Base-by-base conservation (phyloP, 2,329 filamentous ascomycete genomes). In the Pestalotiopsis sp. region DNA sequence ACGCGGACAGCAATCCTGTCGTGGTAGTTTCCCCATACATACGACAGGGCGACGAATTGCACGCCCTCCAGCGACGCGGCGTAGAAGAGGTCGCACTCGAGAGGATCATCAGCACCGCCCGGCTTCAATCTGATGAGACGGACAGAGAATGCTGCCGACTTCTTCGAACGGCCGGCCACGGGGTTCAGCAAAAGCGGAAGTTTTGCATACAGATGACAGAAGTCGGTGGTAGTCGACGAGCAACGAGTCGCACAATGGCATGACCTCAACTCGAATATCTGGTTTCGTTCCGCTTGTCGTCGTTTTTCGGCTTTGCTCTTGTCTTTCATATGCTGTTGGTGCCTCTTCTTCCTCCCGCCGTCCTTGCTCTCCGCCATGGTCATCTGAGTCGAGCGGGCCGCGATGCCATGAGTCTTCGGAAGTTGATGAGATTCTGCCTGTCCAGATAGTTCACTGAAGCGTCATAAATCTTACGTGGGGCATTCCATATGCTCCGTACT, bases 81-180 rank as follows among this genome's bases (percentile, higher is more conserved):
- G 38, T 45, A 31, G 61, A 64, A 64, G 39, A 64, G 61, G 17
- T 64, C 61, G 38, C 61, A 64, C 38, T 64, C 39, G 27, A 64
- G 11, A 52, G 36, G 14, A 41, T 64, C 38, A 4, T 38, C 61
- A 9, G 17, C 61, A 4, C 12, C 39, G 14, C 38, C 61, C 11
- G 61, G 20, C 39, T 64, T 49, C 9, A 64, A 20, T 38, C 38
- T 64, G 61, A 64, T 64, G 31, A 64, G 39, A 49, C 61, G 61
- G 41, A 64, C 25, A 9, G 39, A 23, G n/a, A 20, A 20, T 64
- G 38, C 12, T 20, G 17, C 23, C 31, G 31, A 9, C 13, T 17
- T 25, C 12, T 64, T 64, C 7, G 41, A 13, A 6, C 6, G 38
- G 20, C 25, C 45, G 17, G 45, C 45, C 17, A n/a, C 38, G n/a